Percentiles rank a stretch among this genome's conserved stretches.
Conservation (phyloP, 441 rosid genomes). For the Gossypium schwendimanii region DNA sequence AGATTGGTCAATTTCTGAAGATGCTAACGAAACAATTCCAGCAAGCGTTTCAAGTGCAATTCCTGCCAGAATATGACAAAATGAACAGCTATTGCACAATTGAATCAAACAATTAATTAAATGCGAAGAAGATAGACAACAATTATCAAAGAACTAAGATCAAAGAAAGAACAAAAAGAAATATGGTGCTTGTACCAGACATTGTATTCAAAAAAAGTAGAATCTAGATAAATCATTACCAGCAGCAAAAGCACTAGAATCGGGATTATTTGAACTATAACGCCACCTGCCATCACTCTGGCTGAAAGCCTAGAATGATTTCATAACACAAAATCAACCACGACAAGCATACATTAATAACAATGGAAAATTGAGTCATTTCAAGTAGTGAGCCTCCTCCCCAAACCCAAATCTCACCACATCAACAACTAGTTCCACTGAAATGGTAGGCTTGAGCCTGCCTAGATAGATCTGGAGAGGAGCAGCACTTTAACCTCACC, state of each 20-base stretch:
- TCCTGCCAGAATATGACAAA: slow-evolving; percentile 39
- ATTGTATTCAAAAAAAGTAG: not conserved
- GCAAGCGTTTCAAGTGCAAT: slow-evolving; percentile 85
- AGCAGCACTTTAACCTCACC: not conserved
- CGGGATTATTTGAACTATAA: slow-evolving; percentile 67
- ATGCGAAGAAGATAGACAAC: not conserved
- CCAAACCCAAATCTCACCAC: slow-evolving; percentile 3
- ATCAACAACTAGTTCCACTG: slow-evolving; percentile 7
- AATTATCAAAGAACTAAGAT: not conserved
- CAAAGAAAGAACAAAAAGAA: not conserved
- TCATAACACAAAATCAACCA: slow-evolving; percentile 17
- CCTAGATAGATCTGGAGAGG: not conserved
- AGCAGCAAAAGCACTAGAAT: slow-evolving; percentile 81
- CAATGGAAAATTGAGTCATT: not conserved
- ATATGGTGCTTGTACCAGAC: not conserved
- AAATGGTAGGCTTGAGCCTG: not conserved
- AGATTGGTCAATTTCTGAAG: slow-evolving; percentile 69
- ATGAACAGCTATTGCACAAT: not conserved
- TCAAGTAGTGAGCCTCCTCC: slow-evolving; percentile 3
- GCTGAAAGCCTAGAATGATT: slow-evolving; percentile 65
- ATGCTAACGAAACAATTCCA: slow-evolving; percentile 70
- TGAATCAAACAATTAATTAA: not conserved
- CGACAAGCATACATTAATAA: not conserved
- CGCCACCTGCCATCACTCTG: slow-evolving; percentile 98
- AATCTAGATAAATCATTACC: slow-evolving; percentile 40